A percentile compares a stretch with the other conserved stretches of the same genome.
phyloP scores from a whole-genome alignment of 495 filamentous ascomycete genomes.

The Beverwykella pulmonaria region DNA sequence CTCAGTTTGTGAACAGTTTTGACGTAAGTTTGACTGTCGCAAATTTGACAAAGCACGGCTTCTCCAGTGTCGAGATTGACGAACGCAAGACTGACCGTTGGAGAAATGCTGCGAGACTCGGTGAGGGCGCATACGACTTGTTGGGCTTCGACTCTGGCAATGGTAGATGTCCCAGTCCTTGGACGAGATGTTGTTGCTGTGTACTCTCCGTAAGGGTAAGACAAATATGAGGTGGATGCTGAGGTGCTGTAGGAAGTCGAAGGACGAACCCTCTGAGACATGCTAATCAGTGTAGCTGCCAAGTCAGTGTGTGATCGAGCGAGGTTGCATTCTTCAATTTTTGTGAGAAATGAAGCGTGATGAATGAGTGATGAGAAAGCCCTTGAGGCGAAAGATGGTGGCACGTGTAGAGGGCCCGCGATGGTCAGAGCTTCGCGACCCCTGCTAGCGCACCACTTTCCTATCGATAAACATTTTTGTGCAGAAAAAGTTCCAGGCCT shows the following conservation, averaged over 20 bases:
- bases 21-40: conserved; percentile 84
- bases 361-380: not conserved
- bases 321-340: not conserved
- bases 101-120: conserved; percentile 82
- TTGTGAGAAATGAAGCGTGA: conserved; percentile 3
- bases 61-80: conserved; percentile 83
- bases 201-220: conserved; percentile 40
- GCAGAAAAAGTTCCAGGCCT: not conserved
- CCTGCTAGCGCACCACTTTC: conserved; percentile 13
- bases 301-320: conserved; percentile 15
- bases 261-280: conserved; percentile 35
- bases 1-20: conserved; percentile 80
- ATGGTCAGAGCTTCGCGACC: not conserved
- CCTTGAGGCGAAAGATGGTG: not conserved
- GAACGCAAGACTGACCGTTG: conserved; percentile 86
- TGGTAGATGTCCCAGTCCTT: conserved; percentile 62
- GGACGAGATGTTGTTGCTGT: conserved; percentile 46
- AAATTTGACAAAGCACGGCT: conserved; percentile 84
- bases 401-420: not conserved
- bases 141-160: conserved; percentile 62
- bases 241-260: conserved; percentile 47
- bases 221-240: conserved; percentile 44
- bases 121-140: conserved; percentile 87
- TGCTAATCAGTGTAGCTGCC: conserved; percentile 19
- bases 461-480: conserved; percentile 28